Evolutionary conservation across 805 yeast species (phyloP), one percentile per base, ranked within the genome.

Genomic region (Nakazawaea ishiwadae): DNA sequence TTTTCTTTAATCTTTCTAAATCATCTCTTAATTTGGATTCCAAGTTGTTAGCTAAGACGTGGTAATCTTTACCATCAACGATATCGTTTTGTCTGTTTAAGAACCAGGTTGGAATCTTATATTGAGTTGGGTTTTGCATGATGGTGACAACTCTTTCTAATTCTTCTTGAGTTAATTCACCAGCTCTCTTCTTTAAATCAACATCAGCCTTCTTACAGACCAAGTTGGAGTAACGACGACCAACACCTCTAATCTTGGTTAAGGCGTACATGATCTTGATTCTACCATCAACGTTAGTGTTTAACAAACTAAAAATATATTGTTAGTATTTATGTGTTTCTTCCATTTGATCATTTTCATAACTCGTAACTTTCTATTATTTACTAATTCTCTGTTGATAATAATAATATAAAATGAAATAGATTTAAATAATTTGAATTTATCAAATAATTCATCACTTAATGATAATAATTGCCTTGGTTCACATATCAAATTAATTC

Each of bases 201-300:
- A 93, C 95, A 81, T 93, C 99, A 66, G 99, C 99, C 84, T 91
- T 95, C 87, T 95, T 95, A 83, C 98, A 93, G 69, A 93, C 96
- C 79, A 93, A 81, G 90, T 95, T 93, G 75, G 99, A 81, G 86
- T 91, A 95, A 81, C 99, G 93, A 78, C 98, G 95, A 81, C 99
- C 99, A 66, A 93, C 98, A 90, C 99, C 99, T 81, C 96, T 87
- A 73, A 93, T 95, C 77, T 90, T 85, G 82, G 99, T 90, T 79
- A 93, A 81, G 73, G 99, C 99, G 87, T 90, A 95, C 93, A 93
- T 95, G 75, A 93, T 83, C 84, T 93, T 93, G 83, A 91, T 91
- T 89, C 95, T 90, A 85, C 99, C 99, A 77, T 93, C 99, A 73
- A 93, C 97, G 90, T 93, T 93, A 79, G 99, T 93, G 89, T 95